A percentile compares a stretch with the other conserved stretches of the same genome.
phyloP scores from a whole-genome alignment of 1,284 basidiomycete genomes.

The Ganoderma resinaceum region DNA sequence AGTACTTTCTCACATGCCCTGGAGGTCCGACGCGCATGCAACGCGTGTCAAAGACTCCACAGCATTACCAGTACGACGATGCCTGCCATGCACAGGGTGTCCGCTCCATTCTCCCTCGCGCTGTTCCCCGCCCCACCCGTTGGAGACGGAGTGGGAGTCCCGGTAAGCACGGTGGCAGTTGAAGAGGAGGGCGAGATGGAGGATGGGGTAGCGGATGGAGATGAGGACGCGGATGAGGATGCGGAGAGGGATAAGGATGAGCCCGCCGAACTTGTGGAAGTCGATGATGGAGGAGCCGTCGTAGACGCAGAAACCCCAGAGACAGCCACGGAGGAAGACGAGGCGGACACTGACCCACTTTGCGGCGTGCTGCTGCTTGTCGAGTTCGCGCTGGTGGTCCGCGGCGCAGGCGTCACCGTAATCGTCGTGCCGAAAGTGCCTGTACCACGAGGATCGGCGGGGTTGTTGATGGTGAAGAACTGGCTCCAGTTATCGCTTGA shows the following conservation, averaged over 20 bases:
- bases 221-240: background rate
- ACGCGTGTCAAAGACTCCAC: background rate
- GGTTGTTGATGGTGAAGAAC: conserved; percentile 15
- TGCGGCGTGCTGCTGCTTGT: background rate
- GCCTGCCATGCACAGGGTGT: background rate
- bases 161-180: background rate
- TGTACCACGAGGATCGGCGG: conserved; percentile 11
- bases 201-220: too few species aligned
- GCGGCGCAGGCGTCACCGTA: conserved; percentile 3
- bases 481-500: conserved; percentile 15
- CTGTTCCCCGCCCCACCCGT: background rate
- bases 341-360: background rate
- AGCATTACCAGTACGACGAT: background rate
- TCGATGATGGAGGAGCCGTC: background rate
- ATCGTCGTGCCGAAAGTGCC: conserved; percentile 1
- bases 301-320: background rate
- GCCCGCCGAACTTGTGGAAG: background rate
- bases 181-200: too few species aligned
- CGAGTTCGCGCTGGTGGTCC: background rate
- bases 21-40: background rate
- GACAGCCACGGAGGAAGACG: background rate
- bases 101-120: background rate
- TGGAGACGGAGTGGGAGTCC: background rate
- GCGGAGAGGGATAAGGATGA: background rate
- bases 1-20: background rate